These are phyloP conservation scores for Cutaneotrichosporon mucoides DNA, from an alignment of 1,284 basidiomycete genomes.

Conservation along the genomic window DNA sequence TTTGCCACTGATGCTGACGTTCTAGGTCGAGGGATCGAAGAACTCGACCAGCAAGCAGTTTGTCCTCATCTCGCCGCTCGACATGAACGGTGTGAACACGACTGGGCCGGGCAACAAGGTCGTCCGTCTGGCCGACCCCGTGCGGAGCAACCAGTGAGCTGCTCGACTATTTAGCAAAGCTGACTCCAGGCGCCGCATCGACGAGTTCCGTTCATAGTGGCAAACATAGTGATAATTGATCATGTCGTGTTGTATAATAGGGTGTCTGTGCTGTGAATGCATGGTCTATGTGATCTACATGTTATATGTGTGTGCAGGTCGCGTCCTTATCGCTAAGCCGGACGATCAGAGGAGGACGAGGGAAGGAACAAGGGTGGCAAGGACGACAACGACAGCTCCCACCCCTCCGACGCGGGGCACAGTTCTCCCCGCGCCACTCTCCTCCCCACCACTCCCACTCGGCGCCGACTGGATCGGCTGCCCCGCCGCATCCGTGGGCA, in stretches of 20 bases:
- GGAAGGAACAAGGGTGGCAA: not conserved
- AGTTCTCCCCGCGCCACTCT: not conserved
- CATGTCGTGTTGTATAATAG: not conserved
- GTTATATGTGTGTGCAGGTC: too few relatives aligned
- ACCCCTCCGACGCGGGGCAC: not conserved
- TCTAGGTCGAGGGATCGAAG: slow-evolving; percentile 77
- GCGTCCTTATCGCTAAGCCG: too few relatives aligned
- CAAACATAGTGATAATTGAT: too few relatives aligned
- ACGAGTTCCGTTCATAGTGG: not conserved
- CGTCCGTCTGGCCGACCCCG: slow-evolving; percentile 41
- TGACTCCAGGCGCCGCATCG: not conserved
- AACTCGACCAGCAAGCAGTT: slow-evolving; percentile 81
- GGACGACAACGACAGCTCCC: not conserved
- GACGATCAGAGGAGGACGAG: too few relatives aligned
- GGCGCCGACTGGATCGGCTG: not conserved
- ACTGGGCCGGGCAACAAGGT: slow-evolving; percentile 31
- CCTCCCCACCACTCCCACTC: not conserved
- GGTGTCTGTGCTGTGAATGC: not conserved
- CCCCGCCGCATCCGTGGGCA: not conserved
- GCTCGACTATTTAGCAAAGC: too few relatives aligned
- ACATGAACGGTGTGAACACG: slow-evolving; percentile 41
- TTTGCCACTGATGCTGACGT: slow-evolving; percentile 3
- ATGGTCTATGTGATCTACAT: not conserved
- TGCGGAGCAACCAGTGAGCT: slow-evolving; percentile 27
- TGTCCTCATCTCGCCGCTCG: slow-evolving; percentile 77